phyloP scores from a whole-genome alignment of 2,329 filamentous ascomycete species.

The Aureobasidium pullulans region DNA sequence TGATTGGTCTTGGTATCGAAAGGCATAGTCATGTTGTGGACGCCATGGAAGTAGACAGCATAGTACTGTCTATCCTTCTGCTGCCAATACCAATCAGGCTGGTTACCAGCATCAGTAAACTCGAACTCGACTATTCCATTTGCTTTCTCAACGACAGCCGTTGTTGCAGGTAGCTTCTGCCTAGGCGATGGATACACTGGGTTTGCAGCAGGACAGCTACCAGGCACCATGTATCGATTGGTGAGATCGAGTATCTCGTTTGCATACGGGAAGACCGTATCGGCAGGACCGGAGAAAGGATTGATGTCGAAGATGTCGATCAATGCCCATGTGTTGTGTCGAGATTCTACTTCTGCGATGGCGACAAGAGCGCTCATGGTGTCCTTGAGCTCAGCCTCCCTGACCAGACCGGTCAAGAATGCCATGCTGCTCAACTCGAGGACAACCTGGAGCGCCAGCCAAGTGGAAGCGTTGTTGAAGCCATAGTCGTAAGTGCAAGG shows the following conservation, averaged over 20 bases:
- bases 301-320: constrained; percentile 35
- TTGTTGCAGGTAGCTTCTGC: constrained; percentile 30
- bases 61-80: constrained; percentile 27
- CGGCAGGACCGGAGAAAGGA: constrained; percentile 35
- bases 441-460: constrained; percentile 28
- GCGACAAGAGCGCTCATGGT: constrained; percentile 33
- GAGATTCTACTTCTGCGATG: constrained; percentile 32
- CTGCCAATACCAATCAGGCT: constrained; percentile 6
- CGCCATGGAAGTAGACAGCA: constrained; percentile 36
- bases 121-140: constrained; percentile 27
- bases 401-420: constrained; percentile 33
- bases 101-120: constrained; percentile 4
- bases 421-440: constrained; percentile 35
- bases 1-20: constrained; percentile 29
- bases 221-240: constrained; percentile 26
- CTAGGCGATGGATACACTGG: constrained; percentile 32
- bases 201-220: constrained; percentile 30
- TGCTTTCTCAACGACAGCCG: constrained; percentile 24
- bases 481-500: constrained; percentile 29
- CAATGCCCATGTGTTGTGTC: constrained; percentile 37
- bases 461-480: constrained; percentile 19
- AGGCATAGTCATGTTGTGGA: constrained; percentile 30
- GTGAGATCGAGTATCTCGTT: constrained; percentile 36
- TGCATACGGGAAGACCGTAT: constrained; percentile 38
- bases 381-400: constrained; percentile 27